Percentiles rank a stretch among this genome's conserved stretches.
phyloP scores from a whole-genome alignment of 2,329 filamentous ascomycete species.

The Aspergillus persii region DNA sequence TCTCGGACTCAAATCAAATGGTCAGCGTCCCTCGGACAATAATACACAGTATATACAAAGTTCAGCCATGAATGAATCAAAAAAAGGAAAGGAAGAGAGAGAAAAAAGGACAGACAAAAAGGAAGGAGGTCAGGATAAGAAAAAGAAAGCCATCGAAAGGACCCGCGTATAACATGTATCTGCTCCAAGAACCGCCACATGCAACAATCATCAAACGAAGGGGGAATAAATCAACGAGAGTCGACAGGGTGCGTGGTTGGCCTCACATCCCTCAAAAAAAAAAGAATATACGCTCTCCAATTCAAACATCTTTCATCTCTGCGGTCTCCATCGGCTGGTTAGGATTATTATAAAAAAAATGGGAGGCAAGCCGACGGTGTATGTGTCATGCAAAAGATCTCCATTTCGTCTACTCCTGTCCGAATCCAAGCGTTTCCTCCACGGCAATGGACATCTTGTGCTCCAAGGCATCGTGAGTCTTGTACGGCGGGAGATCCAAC shows the following conservation, averaged over 20 bases:
- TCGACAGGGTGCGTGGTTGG: not conserved
- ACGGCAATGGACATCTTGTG: constrained; percentile 94
- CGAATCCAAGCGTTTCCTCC: constrained; percentile 98
- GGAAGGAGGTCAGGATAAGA: not conserved
- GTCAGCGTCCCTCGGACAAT: constrained; percentile 7
- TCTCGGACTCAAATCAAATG: not conserved
- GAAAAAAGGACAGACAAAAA: not conserved
- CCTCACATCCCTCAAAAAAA: not conserved
- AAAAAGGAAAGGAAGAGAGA: constrained; percentile 1
- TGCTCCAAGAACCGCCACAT: constrained; percentile 11
- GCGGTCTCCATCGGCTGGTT: not conserved
- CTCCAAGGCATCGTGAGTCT: constrained; percentile 78
- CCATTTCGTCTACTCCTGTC: constrained; percentile 71
- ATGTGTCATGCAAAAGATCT: not conserved
- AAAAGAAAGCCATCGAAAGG: constrained; percentile 8
- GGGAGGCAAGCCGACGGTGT: not conserved
- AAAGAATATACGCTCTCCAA: not conserved
- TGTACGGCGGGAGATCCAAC: constrained; percentile 90
- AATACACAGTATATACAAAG: constrained; percentile 20
- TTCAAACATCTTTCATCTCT: not conserved
- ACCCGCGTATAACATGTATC: constrained; percentile 4
- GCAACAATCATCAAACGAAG: constrained; percentile 5
- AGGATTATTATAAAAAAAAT: not conserved
- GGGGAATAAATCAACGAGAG: constrained; percentile 1
- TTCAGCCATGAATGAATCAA: constrained; percentile 2